A percentile compares a stretch with the other conserved stretches of the same genome.
Conservation (phyloP, 441 rosid genomes). For the Adansonia gregorii region DNA sequence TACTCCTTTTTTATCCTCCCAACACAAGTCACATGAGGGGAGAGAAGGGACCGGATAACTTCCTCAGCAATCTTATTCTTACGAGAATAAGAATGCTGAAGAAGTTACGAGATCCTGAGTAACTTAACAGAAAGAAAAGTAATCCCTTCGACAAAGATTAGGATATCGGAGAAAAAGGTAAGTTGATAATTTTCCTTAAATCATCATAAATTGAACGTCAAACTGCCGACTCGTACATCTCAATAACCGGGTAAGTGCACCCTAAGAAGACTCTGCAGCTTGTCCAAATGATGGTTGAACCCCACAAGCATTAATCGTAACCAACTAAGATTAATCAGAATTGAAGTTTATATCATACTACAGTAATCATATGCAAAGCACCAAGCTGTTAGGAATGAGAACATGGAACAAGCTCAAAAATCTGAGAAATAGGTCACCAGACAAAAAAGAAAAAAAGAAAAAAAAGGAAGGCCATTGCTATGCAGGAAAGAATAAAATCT, state of each 20-base stretch:
- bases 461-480: neutral
- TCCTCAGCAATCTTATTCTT: neutral
- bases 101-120: neutral
- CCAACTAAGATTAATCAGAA: constrained; percentile 1
- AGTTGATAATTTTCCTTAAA: neutral
- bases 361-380: neutral
- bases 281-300: neutral
- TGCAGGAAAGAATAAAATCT: neutral
- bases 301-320: neutral
- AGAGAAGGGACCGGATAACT: neutral
- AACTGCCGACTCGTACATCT: neutral
- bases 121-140: neutral
- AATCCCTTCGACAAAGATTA: neutral
- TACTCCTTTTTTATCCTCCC: neutral
- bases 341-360: neutral
- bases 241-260: neutral
- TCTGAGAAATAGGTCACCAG: constrained; percentile 5
- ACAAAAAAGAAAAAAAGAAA: neutral
- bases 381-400: neutral
- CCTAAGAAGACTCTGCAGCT: neutral
- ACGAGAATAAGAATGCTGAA: neutral
- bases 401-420: constrained; percentile 10
- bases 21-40: neutral
- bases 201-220: constrained; percentile 6
- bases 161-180: neutral